Conservation (phyloP, 306 rosid species). For the Lupinus albus region DNA sequence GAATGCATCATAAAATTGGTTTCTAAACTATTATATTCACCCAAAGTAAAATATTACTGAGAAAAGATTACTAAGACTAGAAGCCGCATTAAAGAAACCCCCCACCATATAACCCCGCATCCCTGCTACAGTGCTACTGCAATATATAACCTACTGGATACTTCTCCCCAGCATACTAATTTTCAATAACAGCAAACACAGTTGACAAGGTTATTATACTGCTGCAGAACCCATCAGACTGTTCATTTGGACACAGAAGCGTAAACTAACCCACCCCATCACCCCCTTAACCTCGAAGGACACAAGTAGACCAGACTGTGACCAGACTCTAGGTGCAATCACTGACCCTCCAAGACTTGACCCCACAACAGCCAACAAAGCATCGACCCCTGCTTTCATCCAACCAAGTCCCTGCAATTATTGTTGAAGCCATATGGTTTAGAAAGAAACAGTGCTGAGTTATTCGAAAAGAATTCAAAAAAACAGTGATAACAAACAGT, state of each 20-base stretch:
- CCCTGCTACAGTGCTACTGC: constrained; percentile 30
- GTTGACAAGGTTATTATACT: constrained; percentile 45
- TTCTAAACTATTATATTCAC: constrained; percentile 47
- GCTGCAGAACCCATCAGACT: constrained; percentile 45
- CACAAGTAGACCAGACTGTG: constrained; percentile 61
- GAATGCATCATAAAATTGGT: constrained; percentile 35
- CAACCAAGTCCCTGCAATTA: constrained; percentile 49
- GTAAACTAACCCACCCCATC: constrained; percentile 51
- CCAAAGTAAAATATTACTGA: constrained; percentile 52
- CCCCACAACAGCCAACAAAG: constrained; percentile 45
- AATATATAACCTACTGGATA: constrained; percentile 50
- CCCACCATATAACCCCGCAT: constrained; percentile 25
- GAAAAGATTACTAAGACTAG: constrained; percentile 35
- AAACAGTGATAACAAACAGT: too few species aligned
- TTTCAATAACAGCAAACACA: constrained; percentile 32
- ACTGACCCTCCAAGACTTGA: constrained; percentile 48
- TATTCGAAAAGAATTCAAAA: too few species aligned
- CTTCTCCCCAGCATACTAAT: constrained; percentile 39
- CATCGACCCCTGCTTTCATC: constrained; percentile 40
- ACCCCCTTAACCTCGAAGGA: constrained; percentile 52
- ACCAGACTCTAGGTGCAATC: constrained; percentile 64
- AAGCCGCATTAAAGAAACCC: constrained; percentile 47
- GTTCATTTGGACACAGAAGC: constrained; percentile 42
- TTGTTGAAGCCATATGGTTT: constrained; percentile 6
- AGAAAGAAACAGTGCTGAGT: neutral